Conservation (phyloP, 768 basidiomycete genomes). For the Podaxis rugospora region DNA sequence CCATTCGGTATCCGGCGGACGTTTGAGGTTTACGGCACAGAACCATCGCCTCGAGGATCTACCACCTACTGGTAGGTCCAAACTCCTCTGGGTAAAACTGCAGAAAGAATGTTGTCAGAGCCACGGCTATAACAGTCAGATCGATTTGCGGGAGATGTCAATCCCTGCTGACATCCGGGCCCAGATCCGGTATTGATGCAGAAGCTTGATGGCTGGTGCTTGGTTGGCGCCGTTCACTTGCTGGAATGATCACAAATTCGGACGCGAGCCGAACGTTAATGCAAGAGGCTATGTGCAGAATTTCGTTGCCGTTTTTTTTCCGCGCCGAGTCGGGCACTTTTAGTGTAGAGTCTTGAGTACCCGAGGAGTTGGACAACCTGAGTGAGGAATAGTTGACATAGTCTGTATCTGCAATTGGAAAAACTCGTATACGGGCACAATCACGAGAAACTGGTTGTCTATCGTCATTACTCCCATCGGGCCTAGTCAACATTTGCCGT, state of each 20-base stretch:
- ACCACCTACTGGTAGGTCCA: background rate
- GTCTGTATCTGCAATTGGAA: too few species aligned
- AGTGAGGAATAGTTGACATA: background rate
- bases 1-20: background rate
- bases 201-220: background rate
- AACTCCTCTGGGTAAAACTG: background rate
- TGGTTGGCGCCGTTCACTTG: background rate
- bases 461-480: background rate
- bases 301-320: background rate
- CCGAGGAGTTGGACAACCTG: background rate
- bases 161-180: background rate
- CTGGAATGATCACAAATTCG: background rate
- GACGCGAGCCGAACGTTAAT: background rate
- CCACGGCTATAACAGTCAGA: background rate
- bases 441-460: background rate
- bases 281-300: background rate
- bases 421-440: background rate
- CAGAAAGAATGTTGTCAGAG: background rate
- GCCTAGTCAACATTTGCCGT: background rate
- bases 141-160: background rate
- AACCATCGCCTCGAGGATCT: background rate
- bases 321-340: background rate
- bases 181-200: background rate
- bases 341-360: background rate
- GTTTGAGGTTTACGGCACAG: background rate